Percentiles rank a stretch among this genome's conserved stretches.
These are phyloP conservation scores for Teunomyces funiuensis DNA, from an alignment of 805 yeast genomes.

Conservation along the genomic window DNA sequence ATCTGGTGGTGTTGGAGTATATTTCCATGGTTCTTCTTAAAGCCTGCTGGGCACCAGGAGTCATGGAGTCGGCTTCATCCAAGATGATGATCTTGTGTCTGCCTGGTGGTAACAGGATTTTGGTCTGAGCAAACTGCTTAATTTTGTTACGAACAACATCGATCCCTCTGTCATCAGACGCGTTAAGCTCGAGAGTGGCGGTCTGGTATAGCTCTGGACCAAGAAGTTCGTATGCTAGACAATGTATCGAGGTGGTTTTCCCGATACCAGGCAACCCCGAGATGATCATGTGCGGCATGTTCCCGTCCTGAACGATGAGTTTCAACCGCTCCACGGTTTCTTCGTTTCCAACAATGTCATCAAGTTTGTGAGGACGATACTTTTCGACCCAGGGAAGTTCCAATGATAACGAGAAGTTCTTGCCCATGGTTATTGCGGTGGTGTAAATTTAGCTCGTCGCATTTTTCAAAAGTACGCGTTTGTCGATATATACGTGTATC, in stretches of 20 bases:
- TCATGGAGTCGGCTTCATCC: conserved; percentile 97
- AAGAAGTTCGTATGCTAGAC: conserved; percentile 80
- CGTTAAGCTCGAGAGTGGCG: conserved; percentile 91
- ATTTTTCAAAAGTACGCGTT: neutral
- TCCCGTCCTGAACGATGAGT: conserved; percentile 87
- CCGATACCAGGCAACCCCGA: conserved; percentile 98
- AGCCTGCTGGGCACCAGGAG: conserved; percentile 96
- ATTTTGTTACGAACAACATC: conserved; percentile 93
- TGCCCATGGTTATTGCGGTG: conserved; percentile 6
- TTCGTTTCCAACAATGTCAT: conserved; percentile 89
- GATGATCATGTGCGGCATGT: conserved; percentile 94
- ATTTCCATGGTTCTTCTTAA: conserved; percentile 93
- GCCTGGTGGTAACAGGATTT: conserved; percentile 82
- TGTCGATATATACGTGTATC: neutral
- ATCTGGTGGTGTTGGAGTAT: conserved; percentile 91
- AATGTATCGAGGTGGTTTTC: conserved; percentile 89
- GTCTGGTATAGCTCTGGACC: conserved; percentile 66
- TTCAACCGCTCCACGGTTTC: conserved; percentile 85
- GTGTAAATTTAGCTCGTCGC: too few relatives aligned
- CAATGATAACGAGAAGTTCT: conserved; percentile 15
- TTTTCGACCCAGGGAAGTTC: conserved; percentile 78
- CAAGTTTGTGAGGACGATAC: conserved; percentile 76
- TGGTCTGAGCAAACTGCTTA: conserved; percentile 94
- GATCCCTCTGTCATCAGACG: conserved; percentile 96
- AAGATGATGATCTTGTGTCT: conserved; percentile 89